Base-by-base conservation (phyloP, 805 yeast species). In the Zygosaccharomyces bailii region DNA sequence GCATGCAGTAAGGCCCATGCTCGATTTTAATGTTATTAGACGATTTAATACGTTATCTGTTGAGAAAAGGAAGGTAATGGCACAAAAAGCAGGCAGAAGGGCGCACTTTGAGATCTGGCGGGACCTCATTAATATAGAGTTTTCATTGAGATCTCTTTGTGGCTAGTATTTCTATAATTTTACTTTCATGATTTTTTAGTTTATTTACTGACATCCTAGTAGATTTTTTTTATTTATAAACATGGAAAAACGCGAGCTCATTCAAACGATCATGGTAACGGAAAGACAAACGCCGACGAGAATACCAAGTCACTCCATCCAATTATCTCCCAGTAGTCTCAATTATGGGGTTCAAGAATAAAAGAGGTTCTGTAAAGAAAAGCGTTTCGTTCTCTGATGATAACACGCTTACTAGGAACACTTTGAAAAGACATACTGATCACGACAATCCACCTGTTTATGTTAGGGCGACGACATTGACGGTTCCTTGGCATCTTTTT, bases 21-120 rank as follows among this genome's bases (percentile, higher is more conserved):
- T 85, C 43, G 91, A 85, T 53, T 76, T 74, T 50, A 79, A 76
- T 33, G 67, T 84, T 39, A 70, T 85, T 38, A 71, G 69, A 46
- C 60, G 70, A 36, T 85, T 79, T 55, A 69, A 78, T 20, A 69
- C 68, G 24, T 60, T 85, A 54, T 79, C 78, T 42, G 79, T 79
- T 39, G 83, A 77, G 40, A 74, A 77, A 52, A 77, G 82, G 62
- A 70, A 65, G 30, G 70, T 69, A 30, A 66, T 82, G 25, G 75
- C 81, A 5, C 65, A 71, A 23, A 83, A 81, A 55, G 76, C 81
- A 5, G 79, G 84, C 1, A 78, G 77, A 54, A 73, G 71, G 48
- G 74, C 78, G 0, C 72, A 76, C 36, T 70, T 72, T 41, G 88
- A 83, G 29, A 67, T 83, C 5, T 84, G 88, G 81, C 76, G 75